These are phyloP conservation scores for Myriangium duriaei DNA, from an alignment of 2,329 filamentous ascomycete species.

Conservation along the genomic window DNA sequence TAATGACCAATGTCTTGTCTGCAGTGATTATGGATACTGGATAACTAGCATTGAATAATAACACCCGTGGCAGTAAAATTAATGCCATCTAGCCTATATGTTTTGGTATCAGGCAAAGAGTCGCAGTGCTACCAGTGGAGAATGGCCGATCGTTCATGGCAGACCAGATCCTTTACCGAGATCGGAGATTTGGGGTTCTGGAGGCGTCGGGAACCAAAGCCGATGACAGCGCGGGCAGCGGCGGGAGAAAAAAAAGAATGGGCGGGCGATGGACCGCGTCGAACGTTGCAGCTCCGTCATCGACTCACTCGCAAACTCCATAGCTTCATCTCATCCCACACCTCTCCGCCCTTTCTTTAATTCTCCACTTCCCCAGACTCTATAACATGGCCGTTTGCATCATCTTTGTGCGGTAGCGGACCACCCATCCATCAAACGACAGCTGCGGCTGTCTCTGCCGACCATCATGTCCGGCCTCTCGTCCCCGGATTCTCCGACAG, in stretches of 20 bases:
- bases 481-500: slow-evolving; percentile 7
- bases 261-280: slow-evolving; percentile 1
- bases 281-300: slow-evolving; percentile 8
- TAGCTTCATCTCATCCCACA: slow-evolving; percentile 3
- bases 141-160: too few species aligned
- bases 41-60: too few species aligned
- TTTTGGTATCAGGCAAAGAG: too few species aligned
- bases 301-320: slow-evolving; percentile 3
- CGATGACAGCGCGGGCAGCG: not conserved
- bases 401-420: slow-evolving; percentile 1
- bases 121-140: too few species aligned
- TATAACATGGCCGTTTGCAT: not conserved
- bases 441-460: slow-evolving; percentile 2
- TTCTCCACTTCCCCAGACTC: slow-evolving; percentile 1
- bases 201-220: not conserved
- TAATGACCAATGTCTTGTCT: too few species aligned
- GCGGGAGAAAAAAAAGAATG: slow-evolving; percentile 4
- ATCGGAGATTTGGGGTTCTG: not conserved
- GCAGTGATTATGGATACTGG: too few species aligned
- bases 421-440: not conserved
- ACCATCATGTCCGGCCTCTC: slow-evolving; percentile 10
- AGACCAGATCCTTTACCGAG: too few species aligned
- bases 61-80: too few species aligned
- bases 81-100: too few species aligned
- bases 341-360: slow-evolving; percentile 1